Evolutionary conservation across 2,329 filamentous ascomycete genomes (phyloP).

Genomic region (Aspergillus vadensis): DNA sequence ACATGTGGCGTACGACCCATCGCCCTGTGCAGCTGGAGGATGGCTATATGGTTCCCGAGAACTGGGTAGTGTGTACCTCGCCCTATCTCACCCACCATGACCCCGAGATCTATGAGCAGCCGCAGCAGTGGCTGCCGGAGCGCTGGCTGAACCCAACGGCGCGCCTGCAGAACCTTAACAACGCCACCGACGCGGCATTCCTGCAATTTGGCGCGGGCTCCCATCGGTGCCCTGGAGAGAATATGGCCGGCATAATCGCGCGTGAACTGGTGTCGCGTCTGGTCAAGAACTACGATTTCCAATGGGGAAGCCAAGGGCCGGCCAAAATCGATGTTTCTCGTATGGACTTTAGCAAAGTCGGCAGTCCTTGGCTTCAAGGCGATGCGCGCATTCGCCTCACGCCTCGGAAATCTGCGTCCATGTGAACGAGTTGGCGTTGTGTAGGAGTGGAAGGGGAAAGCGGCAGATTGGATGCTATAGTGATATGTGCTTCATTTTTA

Average conservation of each 20-base stretch:
- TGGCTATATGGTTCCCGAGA: background rate
- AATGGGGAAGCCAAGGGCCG: background rate
- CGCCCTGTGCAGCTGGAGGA: background rate
- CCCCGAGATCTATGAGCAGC: background rate
- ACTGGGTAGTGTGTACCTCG: constrained; percentile 3
- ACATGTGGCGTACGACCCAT: background rate
- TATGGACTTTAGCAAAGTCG: constrained; percentile 9
- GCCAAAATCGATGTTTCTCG: background rate
- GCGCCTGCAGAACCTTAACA: background rate
- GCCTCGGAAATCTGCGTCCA: background rate
- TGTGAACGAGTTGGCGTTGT: background rate
- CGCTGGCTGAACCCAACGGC: background rate
- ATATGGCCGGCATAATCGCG: constrained; percentile 2
- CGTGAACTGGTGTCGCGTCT: background rate
- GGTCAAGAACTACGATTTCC: background rate
- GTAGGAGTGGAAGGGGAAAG: background rate
- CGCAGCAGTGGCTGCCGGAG: background rate
- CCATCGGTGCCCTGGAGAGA: constrained; percentile 6
- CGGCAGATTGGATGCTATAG: background rate
- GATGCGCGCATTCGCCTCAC: constrained; percentile 4
- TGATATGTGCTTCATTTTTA: too few relatives aligned
- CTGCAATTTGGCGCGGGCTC: background rate
- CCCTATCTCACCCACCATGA: constrained; percentile 6
- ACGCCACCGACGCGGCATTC: background rate
- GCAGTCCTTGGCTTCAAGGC: constrained; percentile 8